Evolutionary conservation across 495 filamentous ascomycete genomes (phyloP), one percentile per base, ranked within the genome.

Genomic region (Hyaloscypha variabilis): DNA sequence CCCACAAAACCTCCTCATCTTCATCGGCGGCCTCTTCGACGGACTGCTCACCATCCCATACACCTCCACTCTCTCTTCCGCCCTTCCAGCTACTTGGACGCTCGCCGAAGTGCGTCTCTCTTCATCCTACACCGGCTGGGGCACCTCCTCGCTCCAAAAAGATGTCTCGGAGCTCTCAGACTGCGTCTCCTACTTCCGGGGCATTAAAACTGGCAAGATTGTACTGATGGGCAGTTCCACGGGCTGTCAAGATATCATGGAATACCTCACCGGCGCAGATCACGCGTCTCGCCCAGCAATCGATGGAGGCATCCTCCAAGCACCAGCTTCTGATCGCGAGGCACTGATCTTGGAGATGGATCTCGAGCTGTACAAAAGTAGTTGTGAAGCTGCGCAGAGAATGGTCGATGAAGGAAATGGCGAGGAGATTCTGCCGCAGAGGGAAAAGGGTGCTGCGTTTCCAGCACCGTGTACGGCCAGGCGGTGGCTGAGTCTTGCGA

Each of bases 181-280:
- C 24, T 83, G 90, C 58, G 90, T 97, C n/a, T 72, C 79, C 23
- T 94, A 93, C 71, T 85, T 97, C 57, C 80, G 80, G 3, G 62
- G 53, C 17, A 69, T 73, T 8, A 74, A 73, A n/a, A 65, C 77
- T 17, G 75, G 75, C 10, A 91, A 89, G 71, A 78, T 97, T n/a
- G 88, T 94, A 10, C 74, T 97, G 13, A 86, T 99, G 84, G 95
- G 95, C 11, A 92, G 96, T 68, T 93, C 90, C 3, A 86, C 82
- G 13, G 95, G 95, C 2, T 92, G 90, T 65, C 95, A 97, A 78
- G 93, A 96, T 71, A 87, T 91, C 34, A 82, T 97, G 75, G 86
- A 91, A 62, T 96, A 95, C 71, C 76, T 91, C 57, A 77, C 75
- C 34, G 71, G 74, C 13, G 64, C 74, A 56, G 66, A 73, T n/a